Percentiles rank a stretch among this genome's conserved stretches.
These are phyloP conservation scores for Tricladium varicosporioides DNA, from an alignment of 2,329 filamentous ascomycete species.

Conservation along the genomic window DNA sequence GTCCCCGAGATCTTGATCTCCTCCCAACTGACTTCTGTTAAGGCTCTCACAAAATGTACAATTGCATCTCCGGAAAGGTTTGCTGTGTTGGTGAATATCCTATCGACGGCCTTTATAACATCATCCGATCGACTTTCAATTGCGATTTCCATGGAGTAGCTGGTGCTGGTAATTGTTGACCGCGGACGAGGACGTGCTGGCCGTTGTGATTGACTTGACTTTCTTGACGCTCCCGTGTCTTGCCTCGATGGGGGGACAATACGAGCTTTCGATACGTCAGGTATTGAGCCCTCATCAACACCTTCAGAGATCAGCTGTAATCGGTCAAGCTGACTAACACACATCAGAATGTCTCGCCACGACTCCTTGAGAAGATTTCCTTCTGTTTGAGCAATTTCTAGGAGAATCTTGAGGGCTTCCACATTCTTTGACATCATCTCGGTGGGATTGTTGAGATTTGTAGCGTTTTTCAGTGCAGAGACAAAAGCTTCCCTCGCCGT, in stretches of 20 bases:
- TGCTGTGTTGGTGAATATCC: constrained; percentile 95
- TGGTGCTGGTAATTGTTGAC: constrained; percentile 44
- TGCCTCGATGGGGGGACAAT: constrained; percentile 58
- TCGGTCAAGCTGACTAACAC: constrained; percentile 91
- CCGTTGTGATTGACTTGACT: constrained; percentile 59
- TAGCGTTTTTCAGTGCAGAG: constrained; percentile 86
- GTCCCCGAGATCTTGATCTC: constrained; percentile 97
- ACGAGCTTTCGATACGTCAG: constrained; percentile 83
- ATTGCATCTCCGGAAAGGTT: constrained; percentile 92
- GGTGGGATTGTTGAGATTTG: constrained; percentile 91
- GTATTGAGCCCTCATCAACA: constrained; percentile 87
- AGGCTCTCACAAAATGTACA: constrained; percentile 86
- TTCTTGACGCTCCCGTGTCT: constrained; percentile 55
- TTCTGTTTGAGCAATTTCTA: constrained; percentile 90
- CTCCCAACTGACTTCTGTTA: constrained; percentile 97
- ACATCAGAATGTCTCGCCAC: constrained; percentile 94
- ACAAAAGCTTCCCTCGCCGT: constrained; percentile 96
- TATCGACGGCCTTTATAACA: constrained; percentile 87
- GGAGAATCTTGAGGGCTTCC: constrained; percentile 85
- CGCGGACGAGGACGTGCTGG: constrained; percentile 47
- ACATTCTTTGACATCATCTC: constrained; percentile 97
- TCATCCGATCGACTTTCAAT: constrained; percentile 90
- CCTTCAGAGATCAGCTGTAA: constrained; percentile 93
- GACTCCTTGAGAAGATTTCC: constrained; percentile 86
- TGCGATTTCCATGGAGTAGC: constrained; percentile 74